Conservation (phyloP, 805 yeast genomes). For the Lipomyces mesembrius region DNA sequence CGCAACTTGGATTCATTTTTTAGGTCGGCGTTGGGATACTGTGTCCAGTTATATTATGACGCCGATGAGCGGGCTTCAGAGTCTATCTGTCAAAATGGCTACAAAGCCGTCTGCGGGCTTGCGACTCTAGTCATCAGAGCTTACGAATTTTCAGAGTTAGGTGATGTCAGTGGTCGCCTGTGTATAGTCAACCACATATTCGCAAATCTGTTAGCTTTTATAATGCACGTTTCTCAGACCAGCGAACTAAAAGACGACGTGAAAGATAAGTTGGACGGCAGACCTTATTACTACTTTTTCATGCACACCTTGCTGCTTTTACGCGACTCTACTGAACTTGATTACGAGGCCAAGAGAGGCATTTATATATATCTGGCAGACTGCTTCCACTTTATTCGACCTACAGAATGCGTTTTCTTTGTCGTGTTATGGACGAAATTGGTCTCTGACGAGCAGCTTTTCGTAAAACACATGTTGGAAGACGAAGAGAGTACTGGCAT, state of each 20-base stretch:
- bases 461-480: not conserved
- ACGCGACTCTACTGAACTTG: not conserved
- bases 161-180: not conserved
- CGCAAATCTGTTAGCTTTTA: not conserved
- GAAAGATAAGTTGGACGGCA: not conserved
- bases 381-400: not conserved
- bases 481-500: not conserved
- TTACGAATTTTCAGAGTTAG: not conserved
- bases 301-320: not conserved
- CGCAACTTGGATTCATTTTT: not conserved
- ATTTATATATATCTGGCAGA: not conserved
- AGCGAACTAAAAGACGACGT: not conserved
- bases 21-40: not conserved
- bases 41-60: not conserved
- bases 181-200: not conserved
- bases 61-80: not conserved
- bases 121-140: not conserved
- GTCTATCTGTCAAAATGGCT: not conserved
- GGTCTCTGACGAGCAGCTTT: not conserved
- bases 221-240: not conserved
- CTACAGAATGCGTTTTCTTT: not conserved
- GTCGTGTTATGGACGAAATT: not conserved
- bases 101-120: not conserved
- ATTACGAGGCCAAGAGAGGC: not conserved
- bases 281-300: not conserved